Evolutionary conservation across 495 filamentous ascomycete species (phyloP).

Genomic region (Bathelium albidoporum): DNA sequence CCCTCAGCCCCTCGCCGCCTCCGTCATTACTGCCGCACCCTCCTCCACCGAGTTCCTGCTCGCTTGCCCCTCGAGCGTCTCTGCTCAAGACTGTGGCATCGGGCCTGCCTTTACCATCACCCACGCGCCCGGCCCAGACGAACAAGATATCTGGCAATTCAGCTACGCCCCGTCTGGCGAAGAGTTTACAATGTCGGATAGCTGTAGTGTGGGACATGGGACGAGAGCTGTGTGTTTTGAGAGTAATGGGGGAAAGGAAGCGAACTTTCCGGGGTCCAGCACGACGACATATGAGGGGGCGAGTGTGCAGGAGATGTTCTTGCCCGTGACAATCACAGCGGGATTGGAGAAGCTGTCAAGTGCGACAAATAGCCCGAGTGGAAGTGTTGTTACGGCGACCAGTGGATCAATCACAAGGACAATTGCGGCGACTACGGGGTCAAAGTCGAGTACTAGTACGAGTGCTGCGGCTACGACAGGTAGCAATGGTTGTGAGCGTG

Average conservation of each 20-base stretch:
- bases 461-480: not conserved
- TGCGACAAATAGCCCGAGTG: not conserved
- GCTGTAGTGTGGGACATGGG: not conserved
- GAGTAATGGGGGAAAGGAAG: not conserved
- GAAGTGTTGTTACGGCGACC: not conserved
- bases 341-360: not conserved
- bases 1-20: constrained; percentile 31
- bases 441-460: not conserved
- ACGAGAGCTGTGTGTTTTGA: not conserved
- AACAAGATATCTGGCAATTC: not conserved
- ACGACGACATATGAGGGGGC: not conserved
- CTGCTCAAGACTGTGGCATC: constrained; percentile 29
- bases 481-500: not conserved
- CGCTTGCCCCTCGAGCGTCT: constrained; percentile 32
- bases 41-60: constrained; percentile 35
- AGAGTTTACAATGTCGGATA: not conserved
- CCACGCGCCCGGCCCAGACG: not conserved
- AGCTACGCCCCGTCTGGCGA: not conserved
- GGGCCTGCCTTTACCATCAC: constrained; percentile 27
- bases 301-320: constrained; percentile 2
- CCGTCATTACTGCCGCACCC: constrained; percentile 33
- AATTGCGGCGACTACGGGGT: not conserved
- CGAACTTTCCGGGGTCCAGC: not conserved
- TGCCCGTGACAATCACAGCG: not conserved
- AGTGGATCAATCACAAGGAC: not conserved